phyloP scores from a whole-genome alignment of 2,329 filamentous ascomycete genomes.

The Botrytis medusae region DNA sequence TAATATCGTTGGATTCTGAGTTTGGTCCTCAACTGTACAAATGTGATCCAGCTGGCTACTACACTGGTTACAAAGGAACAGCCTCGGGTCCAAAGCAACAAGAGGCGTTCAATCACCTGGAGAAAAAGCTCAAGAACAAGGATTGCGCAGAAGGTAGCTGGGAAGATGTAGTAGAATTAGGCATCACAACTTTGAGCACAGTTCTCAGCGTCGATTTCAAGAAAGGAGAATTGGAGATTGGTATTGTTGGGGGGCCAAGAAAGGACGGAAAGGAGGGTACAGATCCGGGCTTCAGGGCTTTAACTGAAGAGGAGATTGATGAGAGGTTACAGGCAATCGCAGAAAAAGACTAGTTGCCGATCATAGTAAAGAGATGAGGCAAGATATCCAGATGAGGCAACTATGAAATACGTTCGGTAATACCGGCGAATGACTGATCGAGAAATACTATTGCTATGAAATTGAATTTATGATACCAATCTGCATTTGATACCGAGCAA shows the following conservation, averaged over 20 bases:
- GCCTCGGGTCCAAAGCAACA: slow-evolving; percentile 97
- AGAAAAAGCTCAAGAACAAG: slow-evolving; percentile 99
- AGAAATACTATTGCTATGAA: slow-evolving; percentile 11
- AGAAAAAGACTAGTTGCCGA: slow-evolving; percentile 80
- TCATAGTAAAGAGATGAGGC: slow-evolving; percentile 20
- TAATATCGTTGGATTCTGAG: slow-evolving; percentile 92
- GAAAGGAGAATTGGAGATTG: slow-evolving; percentile 97
- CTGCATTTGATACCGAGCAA: slow-evolving; percentile 31
- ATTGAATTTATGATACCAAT: slow-evolving; percentile 22
- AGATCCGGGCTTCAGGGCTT: slow-evolving; percentile 74
- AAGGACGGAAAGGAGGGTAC: slow-evolving; percentile 81
- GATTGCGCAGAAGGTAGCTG: slow-evolving; percentile 86
- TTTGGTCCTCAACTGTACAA: slow-evolving; percentile 95
- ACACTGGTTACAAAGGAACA: slow-evolving; percentile 97
- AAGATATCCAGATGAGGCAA: slow-evolving; percentile 30
- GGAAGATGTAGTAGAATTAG: slow-evolving; percentile 97
- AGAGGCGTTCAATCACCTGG: slow-evolving; percentile 95
- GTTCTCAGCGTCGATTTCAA: slow-evolving; percentile 99
- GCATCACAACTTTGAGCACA: slow-evolving; percentile 91
- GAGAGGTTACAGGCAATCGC: slow-evolving; percentile 96
- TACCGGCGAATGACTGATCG: slow-evolving; percentile 27
- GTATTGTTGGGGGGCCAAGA: slow-evolving; percentile 87
- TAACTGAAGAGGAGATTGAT: slow-evolving; percentile 98
- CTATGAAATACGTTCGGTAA: slow-evolving; percentile 32
- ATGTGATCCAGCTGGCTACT: slow-evolving; percentile 97